A percentile compares a stretch with the other conserved stretches of the same genome.
phyloP scores from a whole-genome alignment of 1,139 yeast genomes.

The Blastobotrys ciferrii region DNA sequence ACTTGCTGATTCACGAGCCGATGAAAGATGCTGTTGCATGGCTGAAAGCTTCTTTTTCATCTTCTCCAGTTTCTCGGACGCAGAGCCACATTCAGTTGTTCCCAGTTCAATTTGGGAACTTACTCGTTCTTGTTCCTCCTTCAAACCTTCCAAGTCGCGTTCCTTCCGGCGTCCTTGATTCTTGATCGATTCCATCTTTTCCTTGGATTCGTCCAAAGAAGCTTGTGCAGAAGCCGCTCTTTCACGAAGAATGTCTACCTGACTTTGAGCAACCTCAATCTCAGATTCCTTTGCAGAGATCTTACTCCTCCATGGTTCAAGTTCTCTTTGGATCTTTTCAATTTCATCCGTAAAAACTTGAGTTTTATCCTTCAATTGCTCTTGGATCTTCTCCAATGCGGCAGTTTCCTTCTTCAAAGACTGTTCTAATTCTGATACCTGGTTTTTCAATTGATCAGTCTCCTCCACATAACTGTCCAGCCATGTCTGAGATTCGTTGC shows the following conservation, averaged over 20 bases:
- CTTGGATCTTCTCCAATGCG: constrained; percentile 60
- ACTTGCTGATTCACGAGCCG: constrained; percentile 58
- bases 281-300: constrained; percentile 65
- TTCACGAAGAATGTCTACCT: constrained; percentile 57
- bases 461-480: constrained; percentile 48
- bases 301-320: constrained; percentile 83
- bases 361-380: constrained; percentile 70
- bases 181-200: constrained; percentile 48
- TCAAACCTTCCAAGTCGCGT: constrained; percentile 41
- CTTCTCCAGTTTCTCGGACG: constrained; percentile 47
- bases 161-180: constrained; percentile 56
- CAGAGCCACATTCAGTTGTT: constrained; percentile 52
- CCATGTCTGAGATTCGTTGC: constrained; percentile 48
- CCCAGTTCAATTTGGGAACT: constrained; percentile 58
- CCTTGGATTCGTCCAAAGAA: constrained; percentile 49
- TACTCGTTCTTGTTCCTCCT: constrained; percentile 48
- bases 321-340: constrained; percentile 57
- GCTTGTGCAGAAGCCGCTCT: constrained; percentile 46
- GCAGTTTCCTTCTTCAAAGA: constrained; percentile 54
- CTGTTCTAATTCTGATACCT: constrained; percentile 46
- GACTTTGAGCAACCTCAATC: constrained; percentile 62
- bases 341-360: constrained; percentile 61
- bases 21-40: constrained; percentile 62
- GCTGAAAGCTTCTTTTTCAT: constrained; percentile 55
- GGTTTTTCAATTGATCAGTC: constrained; percentile 32